Conservation (phyloP, 2,329 filamentous ascomycete genomes). For the Elsinoe necatrix region DNA sequence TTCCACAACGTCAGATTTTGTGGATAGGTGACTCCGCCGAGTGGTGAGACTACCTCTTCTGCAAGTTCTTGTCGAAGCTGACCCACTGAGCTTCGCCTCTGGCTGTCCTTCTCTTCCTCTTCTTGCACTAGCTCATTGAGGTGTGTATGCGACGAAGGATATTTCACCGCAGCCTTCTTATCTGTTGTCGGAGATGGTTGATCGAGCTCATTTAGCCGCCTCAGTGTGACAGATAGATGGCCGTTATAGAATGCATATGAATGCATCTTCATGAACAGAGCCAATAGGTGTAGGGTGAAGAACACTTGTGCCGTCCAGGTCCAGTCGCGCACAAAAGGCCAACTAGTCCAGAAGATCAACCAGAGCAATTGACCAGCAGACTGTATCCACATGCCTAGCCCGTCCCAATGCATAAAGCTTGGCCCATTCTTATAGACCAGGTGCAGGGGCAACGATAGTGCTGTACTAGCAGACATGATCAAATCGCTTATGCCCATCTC, state of each 20-base stretch:
- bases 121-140: slow-evolving; percentile 43
- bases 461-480: slow-evolving; percentile 72
- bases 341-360: slow-evolving; percentile 65
- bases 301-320: slow-evolving; percentile 97
- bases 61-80: slow-evolving; percentile 79
- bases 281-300: slow-evolving; percentile 80
- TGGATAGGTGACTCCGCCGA: slow-evolving; percentile 84
- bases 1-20: slow-evolving; percentile 76
- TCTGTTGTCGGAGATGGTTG: slow-evolving; percentile 46
- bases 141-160: slow-evolving; percentile 49
- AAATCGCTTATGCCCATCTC: slow-evolving; percentile 77
- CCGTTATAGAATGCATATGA: slow-evolving; percentile 98
- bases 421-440: slow-evolving; percentile 51
- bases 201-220: slow-evolving; percentile 71
- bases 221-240: slow-evolving; percentile 79
- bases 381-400: slow-evolving; percentile 71
- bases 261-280: slow-evolving; percentile 97
- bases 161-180: slow-evolving; percentile 56
- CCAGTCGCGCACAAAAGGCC: slow-evolving; percentile 82
- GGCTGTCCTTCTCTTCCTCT: slow-evolving; percentile 22
- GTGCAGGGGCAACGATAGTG: slow-evolving; percentile 65
- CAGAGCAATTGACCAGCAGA: slow-evolving; percentile 71
- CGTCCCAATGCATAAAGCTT: slow-evolving; percentile 60
- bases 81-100: slow-evolving; percentile 36
- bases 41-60: slow-evolving; percentile 79